Evolutionary conservation across 306 rosid genomes (phyloP), one percentile per base, ranked within the genome.

Genomic region (Castanopsis chinensis): DNA sequence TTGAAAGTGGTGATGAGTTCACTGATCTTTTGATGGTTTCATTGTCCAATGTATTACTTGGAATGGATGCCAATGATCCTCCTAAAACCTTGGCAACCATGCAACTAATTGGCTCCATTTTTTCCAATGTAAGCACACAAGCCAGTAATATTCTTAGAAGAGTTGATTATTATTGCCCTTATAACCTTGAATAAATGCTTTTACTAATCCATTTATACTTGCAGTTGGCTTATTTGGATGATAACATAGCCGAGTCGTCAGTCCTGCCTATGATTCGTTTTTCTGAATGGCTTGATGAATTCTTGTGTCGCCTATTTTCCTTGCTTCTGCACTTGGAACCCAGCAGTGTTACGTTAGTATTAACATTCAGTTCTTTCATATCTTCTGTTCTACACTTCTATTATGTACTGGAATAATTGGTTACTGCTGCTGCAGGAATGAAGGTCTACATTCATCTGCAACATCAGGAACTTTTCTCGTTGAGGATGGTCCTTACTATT

Each of bases 21-120:
- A 74, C 87, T 65, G 89, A 96, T 86, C 94, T 96, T 88, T 82
- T 96, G 87, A 92, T 89, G 89, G 89, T 91, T 89, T 93, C 99
- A 56, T 81, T 96, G 74, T 96, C 99, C 75, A 96, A 96, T 83
- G 99, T 98, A 53, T 84, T 96, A 81, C 98, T 96, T 82, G 99
- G 99, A 73, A 93, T 96, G 98, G 99, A 96, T 82, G 99, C 98
- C 78, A 96, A 96, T 53, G 99, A 96, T 82, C 98, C 99, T 88
- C 99, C 99, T 18, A 96, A 96, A 90, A 96, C 99, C 67, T 84
- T 93, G 92, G 99, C 98, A 80, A 96, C 99, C 78, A 96, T 96
- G 98, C 99, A 91, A 79, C 85, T 96, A 75, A 88, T 96, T 79
- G 99, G 97, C 83, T 93, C 99, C 74, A 85, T 96, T 71, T 92